Evolutionary conservation across 164 flowering plant species (phyloP).

Genomic region (Kalanchoe fedtschenkoi): DNA sequence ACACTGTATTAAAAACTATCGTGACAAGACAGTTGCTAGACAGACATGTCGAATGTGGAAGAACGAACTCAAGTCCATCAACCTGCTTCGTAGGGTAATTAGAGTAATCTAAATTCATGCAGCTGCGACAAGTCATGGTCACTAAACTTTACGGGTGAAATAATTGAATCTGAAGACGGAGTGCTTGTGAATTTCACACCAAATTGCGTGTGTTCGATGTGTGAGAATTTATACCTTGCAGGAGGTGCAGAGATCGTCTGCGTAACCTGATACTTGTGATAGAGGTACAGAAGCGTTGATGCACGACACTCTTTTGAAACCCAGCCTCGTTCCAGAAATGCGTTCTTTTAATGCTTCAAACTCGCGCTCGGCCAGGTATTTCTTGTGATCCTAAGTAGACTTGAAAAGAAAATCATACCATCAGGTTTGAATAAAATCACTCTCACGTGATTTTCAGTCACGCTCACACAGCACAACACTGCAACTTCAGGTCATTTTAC

Average conservation of each 20-base stretch:
- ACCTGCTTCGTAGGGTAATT: background rate
- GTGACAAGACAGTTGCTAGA: background rate
- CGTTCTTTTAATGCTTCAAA: slow-evolving; percentile 85
- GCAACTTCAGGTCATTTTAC: too few relatives aligned
- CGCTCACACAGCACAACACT: background rate
- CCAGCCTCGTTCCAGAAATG: slow-evolving; percentile 57
- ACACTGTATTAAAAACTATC: background rate
- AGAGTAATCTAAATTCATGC: background rate
- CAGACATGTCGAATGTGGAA: background rate
- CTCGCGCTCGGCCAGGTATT: slow-evolving; percentile 76
- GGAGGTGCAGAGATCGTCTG: slow-evolving; percentile 42
- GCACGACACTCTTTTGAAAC: slow-evolving; percentile 77
- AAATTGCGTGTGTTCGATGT: background rate
- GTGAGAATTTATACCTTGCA: slow-evolving; percentile 54
- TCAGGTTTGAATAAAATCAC: slow-evolving; percentile 16
- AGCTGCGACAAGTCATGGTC: background rate
- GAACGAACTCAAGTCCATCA: background rate
- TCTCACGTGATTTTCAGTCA: background rate
- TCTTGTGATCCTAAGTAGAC: slow-evolving; percentile 86
- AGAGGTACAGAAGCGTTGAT: slow-evolving; percentile 74
- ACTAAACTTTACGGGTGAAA: background rate
- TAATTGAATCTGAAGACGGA: background rate
- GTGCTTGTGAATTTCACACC: background rate
- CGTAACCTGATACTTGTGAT: slow-evolving; percentile 26
- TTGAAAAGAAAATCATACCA: slow-evolving; percentile 47